These are phyloP conservation scores for Castanea sativa DNA, from an alignment of 306 rosid genomes.

Conservation along the genomic window DNA sequence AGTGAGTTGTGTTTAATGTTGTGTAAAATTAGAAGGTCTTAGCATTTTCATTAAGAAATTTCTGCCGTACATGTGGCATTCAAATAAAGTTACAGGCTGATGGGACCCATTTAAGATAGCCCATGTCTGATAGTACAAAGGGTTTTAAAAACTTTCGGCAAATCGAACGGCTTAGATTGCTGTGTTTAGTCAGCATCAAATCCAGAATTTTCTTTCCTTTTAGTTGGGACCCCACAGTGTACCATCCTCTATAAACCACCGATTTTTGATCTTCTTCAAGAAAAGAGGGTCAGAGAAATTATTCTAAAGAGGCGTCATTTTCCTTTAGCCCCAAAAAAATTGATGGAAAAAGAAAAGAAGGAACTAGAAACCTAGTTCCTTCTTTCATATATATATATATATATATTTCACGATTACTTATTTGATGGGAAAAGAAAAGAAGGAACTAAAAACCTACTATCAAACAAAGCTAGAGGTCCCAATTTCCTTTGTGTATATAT, in stretches of 20 bases:
- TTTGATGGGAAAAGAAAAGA: background rate
- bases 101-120: background rate
- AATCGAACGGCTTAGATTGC: constrained; percentile 5
- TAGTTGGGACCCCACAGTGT: background rate
- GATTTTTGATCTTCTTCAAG: background rate
- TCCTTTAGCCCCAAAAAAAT: background rate
- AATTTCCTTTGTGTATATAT: no score
- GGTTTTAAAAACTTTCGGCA: background rate
- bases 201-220: background rate
- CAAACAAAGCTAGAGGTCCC: background rate
- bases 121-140: background rate
- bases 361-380: background rate
- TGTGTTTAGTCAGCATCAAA: background rate
- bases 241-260: constrained; percentile 8
- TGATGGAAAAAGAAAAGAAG: background rate
- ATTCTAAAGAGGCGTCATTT: background rate
- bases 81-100: background rate
- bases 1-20: no score
- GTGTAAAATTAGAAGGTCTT: fast-evolving
- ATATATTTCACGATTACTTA: no score
- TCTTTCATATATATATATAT: no score
- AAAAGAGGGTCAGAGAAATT: background rate
- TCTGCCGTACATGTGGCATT: background rate
- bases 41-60: no score
- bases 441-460: background rate